These are phyloP conservation scores for Blastobotrys elegans DNA, from an alignment of 1,139 yeast species.

Conservation along the genomic window DNA sequence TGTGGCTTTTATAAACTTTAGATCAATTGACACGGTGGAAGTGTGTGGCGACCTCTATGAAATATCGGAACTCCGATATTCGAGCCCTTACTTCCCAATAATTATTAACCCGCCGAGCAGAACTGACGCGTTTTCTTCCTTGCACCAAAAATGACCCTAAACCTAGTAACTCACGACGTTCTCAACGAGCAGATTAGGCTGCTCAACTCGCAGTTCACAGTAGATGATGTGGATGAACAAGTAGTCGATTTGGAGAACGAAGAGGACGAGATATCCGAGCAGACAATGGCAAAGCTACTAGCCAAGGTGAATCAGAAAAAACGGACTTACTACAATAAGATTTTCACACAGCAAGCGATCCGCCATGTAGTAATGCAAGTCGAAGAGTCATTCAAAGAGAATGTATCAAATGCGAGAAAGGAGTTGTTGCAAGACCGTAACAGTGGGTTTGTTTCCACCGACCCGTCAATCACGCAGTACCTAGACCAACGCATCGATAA, in stretches of 20 bases:
- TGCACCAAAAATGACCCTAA: not conserved
- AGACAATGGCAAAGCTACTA: constrained; percentile 15
- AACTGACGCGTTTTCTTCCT: not conserved
- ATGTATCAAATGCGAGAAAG: constrained; percentile 7
- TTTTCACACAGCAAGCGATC: constrained; percentile 24
- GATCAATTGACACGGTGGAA: not conserved
- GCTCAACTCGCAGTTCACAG: constrained; percentile 15
- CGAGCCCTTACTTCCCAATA: not conserved
- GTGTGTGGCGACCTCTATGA: too few species aligned
- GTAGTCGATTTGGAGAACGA: constrained; percentile 10
- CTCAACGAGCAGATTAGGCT: constrained; percentile 20
- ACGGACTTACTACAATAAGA: constrained; percentile 16
- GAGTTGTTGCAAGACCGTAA: constrained; percentile 9
- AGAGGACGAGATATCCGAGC: constrained; percentile 7
- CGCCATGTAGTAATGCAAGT: constrained; percentile 20
- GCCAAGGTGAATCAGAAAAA: constrained; percentile 17
- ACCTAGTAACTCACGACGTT: constrained; percentile 14
- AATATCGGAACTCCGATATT: too few species aligned
- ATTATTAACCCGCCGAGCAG: not conserved
- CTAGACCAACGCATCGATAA: constrained; percentile 3
- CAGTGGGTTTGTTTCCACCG: constrained; percentile 11
- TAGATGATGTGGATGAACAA: constrained; percentile 10
- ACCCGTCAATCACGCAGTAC: constrained; percentile 12
- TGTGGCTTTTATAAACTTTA: not conserved
- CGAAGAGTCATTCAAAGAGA: constrained; percentile 15